Evolutionary conservation across 345 rosid genomes (phyloP).

Genomic region (Draba incana): DNA sequence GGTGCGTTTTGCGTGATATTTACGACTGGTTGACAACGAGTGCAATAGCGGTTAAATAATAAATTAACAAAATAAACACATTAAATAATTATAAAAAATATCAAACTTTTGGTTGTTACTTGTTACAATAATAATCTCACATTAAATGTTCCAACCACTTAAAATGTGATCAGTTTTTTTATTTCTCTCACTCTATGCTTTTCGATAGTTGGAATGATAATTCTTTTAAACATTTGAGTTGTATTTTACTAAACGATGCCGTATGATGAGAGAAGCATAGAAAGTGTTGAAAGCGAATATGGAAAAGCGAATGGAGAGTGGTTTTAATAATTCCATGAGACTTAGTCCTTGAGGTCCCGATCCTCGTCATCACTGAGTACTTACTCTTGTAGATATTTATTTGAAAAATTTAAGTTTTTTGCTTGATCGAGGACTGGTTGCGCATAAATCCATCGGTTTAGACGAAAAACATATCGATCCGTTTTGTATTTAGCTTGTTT

Average conservation of each 20-base stretch:
- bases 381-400: background rate
- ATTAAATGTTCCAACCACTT: too few species aligned
- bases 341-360: conserved; percentile 80
- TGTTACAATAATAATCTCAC: too few species aligned
- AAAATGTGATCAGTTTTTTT: too few species aligned
- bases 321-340: conserved; percentile 44
- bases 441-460: conserved; percentile 18
- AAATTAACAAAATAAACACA: too few species aligned
- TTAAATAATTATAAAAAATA: too few species aligned
- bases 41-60: too few species aligned
- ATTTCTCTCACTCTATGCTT: too few species aligned
- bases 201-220: too few species aligned
- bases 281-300: conserved; percentile 52
- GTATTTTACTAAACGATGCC: conserved; percentile 33
- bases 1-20: too few species aligned
- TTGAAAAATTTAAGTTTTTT: conserved; percentile 13
- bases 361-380: conserved; percentile 58
- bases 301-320: conserved; percentile 45
- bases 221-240: too few species aligned
- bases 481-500: conserved; percentile 25
- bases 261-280: conserved; percentile 50
- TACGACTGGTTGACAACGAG: too few species aligned
- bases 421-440: conserved; percentile 7
- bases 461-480: conserved; percentile 27
- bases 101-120: too few species aligned